Evolutionary conservation across 352 stramenopile species (phyloP).

Genomic region (Pythium volutum): DNA sequence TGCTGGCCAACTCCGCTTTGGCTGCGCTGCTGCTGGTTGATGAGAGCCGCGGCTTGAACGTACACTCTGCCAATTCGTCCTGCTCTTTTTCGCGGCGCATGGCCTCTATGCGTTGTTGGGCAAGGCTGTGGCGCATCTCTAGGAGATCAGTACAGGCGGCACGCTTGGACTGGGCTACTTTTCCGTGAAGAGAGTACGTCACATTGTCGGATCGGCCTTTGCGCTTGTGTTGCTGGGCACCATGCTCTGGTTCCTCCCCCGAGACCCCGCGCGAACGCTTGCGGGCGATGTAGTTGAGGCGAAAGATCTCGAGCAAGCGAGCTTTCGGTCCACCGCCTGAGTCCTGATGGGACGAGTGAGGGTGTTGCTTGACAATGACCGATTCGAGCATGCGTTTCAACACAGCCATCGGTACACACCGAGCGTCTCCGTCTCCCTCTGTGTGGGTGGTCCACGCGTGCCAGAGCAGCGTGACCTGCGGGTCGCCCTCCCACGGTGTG

Average conservation of each 20-base stretch:
- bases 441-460: conserved; percentile 40
- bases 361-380: conserved; percentile 21
- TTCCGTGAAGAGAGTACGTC: conserved; percentile 20
- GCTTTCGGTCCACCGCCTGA: background rate
- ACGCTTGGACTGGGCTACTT: background rate
- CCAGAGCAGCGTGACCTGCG: conserved; percentile 46
- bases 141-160: conserved; percentile 25
- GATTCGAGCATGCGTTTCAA: conserved; percentile 27
- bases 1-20: conserved; percentile 2
- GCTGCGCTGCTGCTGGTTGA: background rate
- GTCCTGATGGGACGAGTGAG: background rate
- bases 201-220: background rate
- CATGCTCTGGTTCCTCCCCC: background rate
- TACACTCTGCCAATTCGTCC: conserved; percentile 47
- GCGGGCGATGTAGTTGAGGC: conserved; percentile 35
- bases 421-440: conserved; percentile 13
- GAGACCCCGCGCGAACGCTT: conserved; percentile 19
- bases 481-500: conserved; percentile 31
- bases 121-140: conserved; percentile 26
- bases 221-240: background rate
- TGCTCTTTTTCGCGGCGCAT: conserved; percentile 36
- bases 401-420: conserved; percentile 7
- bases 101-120: conserved; percentile 26
- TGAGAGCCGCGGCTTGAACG: conserved; percentile 42
- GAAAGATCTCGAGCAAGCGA: conserved; percentile 30